Evolutionary conservation across 2,329 filamentous ascomycete genomes (phyloP).

Genomic region (Epichloe festucae): DNA sequence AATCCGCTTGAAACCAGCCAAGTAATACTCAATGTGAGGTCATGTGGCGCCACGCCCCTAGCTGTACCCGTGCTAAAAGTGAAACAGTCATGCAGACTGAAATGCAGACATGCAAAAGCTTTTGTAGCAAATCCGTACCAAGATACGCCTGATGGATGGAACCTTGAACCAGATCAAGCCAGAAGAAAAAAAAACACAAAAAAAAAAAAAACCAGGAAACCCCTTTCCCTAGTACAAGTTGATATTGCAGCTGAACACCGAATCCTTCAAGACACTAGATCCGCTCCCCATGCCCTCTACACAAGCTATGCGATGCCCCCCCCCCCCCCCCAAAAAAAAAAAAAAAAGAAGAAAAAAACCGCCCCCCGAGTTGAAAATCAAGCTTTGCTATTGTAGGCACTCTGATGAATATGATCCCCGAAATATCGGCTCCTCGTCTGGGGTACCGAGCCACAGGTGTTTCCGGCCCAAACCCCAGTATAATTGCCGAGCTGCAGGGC

Average conservation of each 20-base stretch:
- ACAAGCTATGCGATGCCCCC: background rate
- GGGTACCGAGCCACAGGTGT: constrained; percentile 2
- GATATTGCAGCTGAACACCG: background rate
- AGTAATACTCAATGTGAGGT: background rate
- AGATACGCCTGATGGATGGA: background rate
- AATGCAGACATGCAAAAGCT: background rate
- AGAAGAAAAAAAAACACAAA: background rate
- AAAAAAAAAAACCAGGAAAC: background rate
- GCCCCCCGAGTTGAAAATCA: background rate
- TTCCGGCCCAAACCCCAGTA: constrained; percentile 11
- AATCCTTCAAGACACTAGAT: background rate
- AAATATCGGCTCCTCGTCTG: constrained; percentile 10
- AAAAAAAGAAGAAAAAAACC: background rate
- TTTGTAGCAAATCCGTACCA: background rate
- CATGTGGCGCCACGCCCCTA: background rate
- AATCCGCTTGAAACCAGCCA: background rate
- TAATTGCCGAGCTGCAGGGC: constrained; percentile 10
- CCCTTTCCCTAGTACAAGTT: background rate
- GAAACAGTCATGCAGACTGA: background rate
- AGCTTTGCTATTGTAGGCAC: constrained; percentile 1
- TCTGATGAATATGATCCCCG: constrained; percentile 10
- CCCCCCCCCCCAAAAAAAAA: too few relatives aligned
- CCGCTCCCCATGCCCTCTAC: background rate
- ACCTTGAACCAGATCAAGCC: background rate
- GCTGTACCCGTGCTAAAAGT: background rate